These are phyloP conservation scores for Camillea tinctor DNA, from an alignment of 2,329 filamentous ascomycete genomes.

Conservation along the genomic window DNA sequence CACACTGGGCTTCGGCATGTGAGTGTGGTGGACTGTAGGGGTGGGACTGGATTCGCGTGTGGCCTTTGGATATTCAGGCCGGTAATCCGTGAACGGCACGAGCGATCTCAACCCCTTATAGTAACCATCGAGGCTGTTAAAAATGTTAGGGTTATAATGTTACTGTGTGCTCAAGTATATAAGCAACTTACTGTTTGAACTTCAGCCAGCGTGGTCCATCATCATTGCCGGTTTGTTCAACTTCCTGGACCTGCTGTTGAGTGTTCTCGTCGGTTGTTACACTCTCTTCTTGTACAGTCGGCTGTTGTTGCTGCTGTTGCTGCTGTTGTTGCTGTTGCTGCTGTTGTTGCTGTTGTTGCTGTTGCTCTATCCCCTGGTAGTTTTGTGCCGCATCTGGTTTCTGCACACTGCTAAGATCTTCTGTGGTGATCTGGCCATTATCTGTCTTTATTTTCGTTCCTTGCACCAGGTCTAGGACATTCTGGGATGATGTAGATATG, in stretches of 20 bases:
- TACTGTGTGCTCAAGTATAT: not conserved
- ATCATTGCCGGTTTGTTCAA: constrained; percentile 3
- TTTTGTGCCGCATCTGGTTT: constrained; percentile 15
- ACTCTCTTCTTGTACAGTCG: constrained; percentile 3
- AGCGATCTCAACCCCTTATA: constrained; percentile 75
- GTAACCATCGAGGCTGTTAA: constrained; percentile 70
- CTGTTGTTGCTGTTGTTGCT: no score
- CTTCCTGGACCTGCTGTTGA: constrained; percentile 13
- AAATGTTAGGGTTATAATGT: constrained; percentile 12
- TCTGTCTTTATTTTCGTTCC: constrained; percentile 19
- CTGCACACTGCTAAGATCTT: constrained; percentile 15
- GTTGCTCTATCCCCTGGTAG: not conserved
- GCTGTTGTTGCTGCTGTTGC: constrained; percentile 3
- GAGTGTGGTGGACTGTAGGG: constrained; percentile 31
- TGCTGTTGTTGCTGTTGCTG: no score
- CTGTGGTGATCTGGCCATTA: constrained; percentile 5
- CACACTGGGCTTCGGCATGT: constrained; percentile 44
- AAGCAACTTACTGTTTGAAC: constrained; percentile 42
- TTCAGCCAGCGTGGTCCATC: constrained; percentile 38
- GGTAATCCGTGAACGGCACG: constrained; percentile 60
- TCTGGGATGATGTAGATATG: constrained; percentile 20
- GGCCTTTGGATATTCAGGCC: constrained; percentile 68
- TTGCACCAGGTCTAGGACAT: constrained; percentile 31
- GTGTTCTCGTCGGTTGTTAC: constrained; percentile 3
- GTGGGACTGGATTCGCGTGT: constrained; percentile 16